These are phyloP conservation scores for Coelastrella sp. DNA, from an alignment of 139 green algal species.

Conservation along the genomic window DNA sequence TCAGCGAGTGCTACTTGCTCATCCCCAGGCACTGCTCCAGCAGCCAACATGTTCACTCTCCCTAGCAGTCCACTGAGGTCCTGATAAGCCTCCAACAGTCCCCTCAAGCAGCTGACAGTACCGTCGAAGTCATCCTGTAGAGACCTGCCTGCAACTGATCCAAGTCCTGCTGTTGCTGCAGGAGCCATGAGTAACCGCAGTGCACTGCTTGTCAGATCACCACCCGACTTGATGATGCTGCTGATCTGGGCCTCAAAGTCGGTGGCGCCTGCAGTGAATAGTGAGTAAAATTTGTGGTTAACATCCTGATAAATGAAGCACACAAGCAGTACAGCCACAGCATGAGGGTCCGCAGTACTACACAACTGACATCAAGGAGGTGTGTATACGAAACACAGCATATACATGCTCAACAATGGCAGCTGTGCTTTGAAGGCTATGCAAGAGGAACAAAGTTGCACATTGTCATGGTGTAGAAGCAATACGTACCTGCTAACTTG, in stretches of 20 bases:
- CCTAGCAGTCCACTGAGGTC: slow-evolving; percentile 16
- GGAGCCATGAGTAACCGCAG: neutral
- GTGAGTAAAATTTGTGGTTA: neutral
- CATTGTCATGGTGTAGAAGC: no score
- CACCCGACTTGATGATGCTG: neutral
- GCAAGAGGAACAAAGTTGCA: no score
- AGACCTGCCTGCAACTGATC: slow-evolving; percentile 46
- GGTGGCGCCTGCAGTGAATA: neutral
- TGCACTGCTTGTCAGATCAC: slow-evolving; percentile 8
- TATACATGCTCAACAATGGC: neutral
- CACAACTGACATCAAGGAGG: no score
- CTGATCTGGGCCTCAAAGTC: slow-evolving; percentile 25
- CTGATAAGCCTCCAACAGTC: neutral
- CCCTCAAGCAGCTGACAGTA: slow-evolving; percentile 18
- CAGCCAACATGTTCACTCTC: neutral
- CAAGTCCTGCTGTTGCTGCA: slow-evolving; percentile 48
- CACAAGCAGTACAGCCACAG: neutral
- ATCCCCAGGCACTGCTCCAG: neutral
- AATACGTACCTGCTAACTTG: slow-evolving; percentile 38
- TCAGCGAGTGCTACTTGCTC: neutral
- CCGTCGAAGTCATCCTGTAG: slow-evolving; percentile 66
- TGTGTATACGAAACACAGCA: no score
- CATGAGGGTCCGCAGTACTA: no score
- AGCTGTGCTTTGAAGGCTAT: neutral
- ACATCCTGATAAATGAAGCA: neutral